Evolutionary conservation across 116 monocot species (phyloP).

Genomic region (Thalassia testudinum): DNA sequence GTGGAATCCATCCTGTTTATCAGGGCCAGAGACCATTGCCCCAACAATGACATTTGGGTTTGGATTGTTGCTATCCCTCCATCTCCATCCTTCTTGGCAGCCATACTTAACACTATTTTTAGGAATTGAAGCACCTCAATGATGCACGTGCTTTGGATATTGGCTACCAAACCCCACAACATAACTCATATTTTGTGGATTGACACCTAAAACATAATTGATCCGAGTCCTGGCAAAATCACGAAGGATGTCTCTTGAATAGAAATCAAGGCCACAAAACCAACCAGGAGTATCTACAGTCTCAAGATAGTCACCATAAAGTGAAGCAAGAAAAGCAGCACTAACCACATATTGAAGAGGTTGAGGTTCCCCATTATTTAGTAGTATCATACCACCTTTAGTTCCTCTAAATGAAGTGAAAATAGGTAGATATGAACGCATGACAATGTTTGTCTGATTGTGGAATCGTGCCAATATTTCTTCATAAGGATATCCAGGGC

Average conservation of each 20-base stretch:
- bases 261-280: constrained; percentile 40
- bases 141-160: constrained; percentile 30
- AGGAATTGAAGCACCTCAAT: constrained; percentile 25
- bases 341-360: constrained; percentile 38
- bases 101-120: constrained; percentile 20
- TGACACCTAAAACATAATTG: constrained; percentile 28
- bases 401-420: constrained; percentile 28
- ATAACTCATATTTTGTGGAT: constrained; percentile 38
- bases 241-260: constrained; percentile 20
- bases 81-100: constrained; percentile 37
- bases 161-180: constrained; percentile 19
- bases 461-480: constrained; percentile 28
- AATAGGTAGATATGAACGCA: constrained; percentile 33
- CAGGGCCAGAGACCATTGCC: constrained; percentile 34
- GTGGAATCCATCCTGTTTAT: constrained; percentile 23
- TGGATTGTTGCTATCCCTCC: constrained; percentile 21
- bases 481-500: no score
- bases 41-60: constrained; percentile 25
- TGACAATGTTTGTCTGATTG: constrained; percentile 31
- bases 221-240: constrained; percentile 30
- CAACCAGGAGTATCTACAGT: constrained; percentile 30
- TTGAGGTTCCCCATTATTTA: constrained; percentile 34
- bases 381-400: constrained; percentile 30
- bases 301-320: constrained; percentile 36
- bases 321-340: constrained; percentile 37